These are phyloP conservation scores for Neofusicoccum umdonicola DNA, from an alignment of 2,329 filamentous ascomycete genomes.

Conservation along the genomic window DNA sequence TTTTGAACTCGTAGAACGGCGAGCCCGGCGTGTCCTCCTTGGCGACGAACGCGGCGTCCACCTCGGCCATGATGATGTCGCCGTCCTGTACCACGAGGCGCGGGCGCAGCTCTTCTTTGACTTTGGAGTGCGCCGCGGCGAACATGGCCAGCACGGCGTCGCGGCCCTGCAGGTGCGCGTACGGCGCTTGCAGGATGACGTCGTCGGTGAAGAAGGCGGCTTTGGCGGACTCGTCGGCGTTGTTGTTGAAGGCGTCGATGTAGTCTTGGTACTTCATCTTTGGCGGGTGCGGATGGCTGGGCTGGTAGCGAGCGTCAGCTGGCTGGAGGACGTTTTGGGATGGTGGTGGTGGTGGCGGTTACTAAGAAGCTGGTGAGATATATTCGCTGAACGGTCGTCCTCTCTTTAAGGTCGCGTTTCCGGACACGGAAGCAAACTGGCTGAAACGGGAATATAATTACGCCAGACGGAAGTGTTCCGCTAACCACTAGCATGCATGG, in stretches of 20 bases:
- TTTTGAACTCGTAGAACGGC: background rate
- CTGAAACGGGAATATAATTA: too few relatives aligned
- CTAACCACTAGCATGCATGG: background rate
- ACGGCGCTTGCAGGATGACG: background rate
- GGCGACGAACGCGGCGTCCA: background rate
- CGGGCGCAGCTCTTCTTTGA: background rate
- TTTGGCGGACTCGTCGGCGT: background rate
- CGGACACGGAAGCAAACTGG: too few relatives aligned
- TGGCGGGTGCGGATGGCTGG: background rate
- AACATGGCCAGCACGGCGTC: background rate
- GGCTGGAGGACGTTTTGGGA: background rate
- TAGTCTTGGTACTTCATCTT: constrained; percentile 1
- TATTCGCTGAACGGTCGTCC: too few relatives aligned
- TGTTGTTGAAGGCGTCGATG: background rate
- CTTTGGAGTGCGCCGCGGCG: background rate
- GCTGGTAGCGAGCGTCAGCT: too few relatives aligned
- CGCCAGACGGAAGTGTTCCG: background rate
- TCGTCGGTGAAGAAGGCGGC: background rate
- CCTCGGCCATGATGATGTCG: background rate
- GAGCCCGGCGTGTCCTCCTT: background rate
- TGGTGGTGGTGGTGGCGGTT: background rate
- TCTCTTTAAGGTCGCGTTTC: too few relatives aligned
- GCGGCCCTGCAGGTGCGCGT: background rate
- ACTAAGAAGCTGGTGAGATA: background rate
- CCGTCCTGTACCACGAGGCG: background rate